Conservation (phyloP, 495 filamentous ascomycete genomes). For the Pseudotulostoma volvatum region DNA sequence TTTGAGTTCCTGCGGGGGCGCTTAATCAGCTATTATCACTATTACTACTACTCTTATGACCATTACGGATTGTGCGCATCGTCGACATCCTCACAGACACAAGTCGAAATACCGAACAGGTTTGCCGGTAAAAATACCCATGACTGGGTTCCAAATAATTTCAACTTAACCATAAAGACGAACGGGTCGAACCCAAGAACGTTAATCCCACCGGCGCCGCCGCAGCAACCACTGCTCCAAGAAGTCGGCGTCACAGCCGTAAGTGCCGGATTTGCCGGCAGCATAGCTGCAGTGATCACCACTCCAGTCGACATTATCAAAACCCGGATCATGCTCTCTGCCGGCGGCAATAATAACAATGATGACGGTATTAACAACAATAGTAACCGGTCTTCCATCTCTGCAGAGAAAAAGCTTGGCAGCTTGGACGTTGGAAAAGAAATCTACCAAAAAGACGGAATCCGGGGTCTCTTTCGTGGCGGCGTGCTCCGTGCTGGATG, state of each 20-base stretch:
- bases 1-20: slow-evolving; percentile 49
- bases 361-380: slow-evolving; percentile 8
- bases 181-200: slow-evolving; percentile 4
- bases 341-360: no score
- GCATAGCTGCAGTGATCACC: slow-evolving; percentile 52
- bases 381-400: slow-evolving; percentile 3
- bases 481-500: slow-evolving; percentile 57
- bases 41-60: no score
- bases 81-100: no score
- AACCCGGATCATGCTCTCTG: slow-evolving; percentile 56
- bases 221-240: slow-evolving; percentile 8
- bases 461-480: slow-evolving; percentile 63
- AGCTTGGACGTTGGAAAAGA: slow-evolving; percentile 41
- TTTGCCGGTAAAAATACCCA: no score
- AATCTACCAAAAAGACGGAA: slow-evolving; percentile 44
- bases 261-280: slow-evolving; percentile 52
- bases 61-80: no score
- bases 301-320: slow-evolving; percentile 78
- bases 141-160: no score
- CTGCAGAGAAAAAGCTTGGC: slow-evolving; percentile 1
- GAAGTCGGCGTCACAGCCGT: slow-evolving; percentile 51
- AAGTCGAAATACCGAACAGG: no score
- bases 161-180: no score
- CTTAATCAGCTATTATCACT: no score
- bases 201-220: slow-evolving; percentile 3